Base-by-base conservation (phyloP, 108 stramenopile genomes). In the Fistulifera solaris region DNA sequence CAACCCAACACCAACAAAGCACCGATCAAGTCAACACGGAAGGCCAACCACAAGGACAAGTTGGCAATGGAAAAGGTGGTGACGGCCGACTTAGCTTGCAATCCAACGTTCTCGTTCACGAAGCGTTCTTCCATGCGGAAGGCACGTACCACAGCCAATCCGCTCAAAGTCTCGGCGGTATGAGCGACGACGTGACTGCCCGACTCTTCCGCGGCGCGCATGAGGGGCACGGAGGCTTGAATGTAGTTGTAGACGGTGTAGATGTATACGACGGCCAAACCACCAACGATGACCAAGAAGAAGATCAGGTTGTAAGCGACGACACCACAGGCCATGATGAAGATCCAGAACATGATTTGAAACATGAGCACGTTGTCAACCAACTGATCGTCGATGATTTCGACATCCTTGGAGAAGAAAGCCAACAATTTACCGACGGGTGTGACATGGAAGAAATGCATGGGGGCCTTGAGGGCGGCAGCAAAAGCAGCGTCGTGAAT, bases 1-100 rank as follows among this genome's bases (percentile, higher is more conserved):
- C n/a, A n/a, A n/a, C n/a, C n/a, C n/a, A n/a, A n/a, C n/a, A n/a
- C n/a, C n/a, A n/a, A n/a, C n/a, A n/a, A n/a, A n/a, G n/a, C n/a
- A 18, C 96, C 96, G 49, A 94, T 67, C 40, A 85, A 38, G 51
- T 96, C 90, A 10, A 97, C 70, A 4, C 99, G 76, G 8, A 98
- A 82, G 24, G 93, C 95, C 26, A 99, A 75, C 97, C 97, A 99
- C 61, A 88, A 94, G 59, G 92, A 91, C 1, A 94, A 82, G 12
- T 81, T 57, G 41, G 80, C 80, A 15, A 78, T 85, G 1, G 89
- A 60, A 53, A 66, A 89, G 66, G 92, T 94, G 7, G 94, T 93
- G 42, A 70, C 76, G 54, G 89, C 87, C 48, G 93, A 83, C 2
- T 53, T 43, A 57, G 89, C 70, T 10, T 87, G 44, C 69, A 85